Conservation (phyloP, 441 rosid genomes). For the Erodium trifolium region DNA sequence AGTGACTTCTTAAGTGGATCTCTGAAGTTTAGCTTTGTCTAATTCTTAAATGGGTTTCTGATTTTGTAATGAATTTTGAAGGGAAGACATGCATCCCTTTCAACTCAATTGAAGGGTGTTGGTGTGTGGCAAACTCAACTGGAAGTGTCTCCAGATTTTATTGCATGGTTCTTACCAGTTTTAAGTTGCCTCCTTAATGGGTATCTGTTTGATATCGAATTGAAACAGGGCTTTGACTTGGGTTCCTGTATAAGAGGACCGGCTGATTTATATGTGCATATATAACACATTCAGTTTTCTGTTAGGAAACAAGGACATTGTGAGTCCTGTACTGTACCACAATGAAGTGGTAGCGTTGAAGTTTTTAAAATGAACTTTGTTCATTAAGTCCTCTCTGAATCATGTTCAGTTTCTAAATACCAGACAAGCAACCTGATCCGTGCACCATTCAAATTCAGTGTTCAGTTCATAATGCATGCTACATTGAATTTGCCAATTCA, state of each 20-base stretch:
- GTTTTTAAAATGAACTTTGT: no score
- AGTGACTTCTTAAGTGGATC: not conserved
- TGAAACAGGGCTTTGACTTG: not conserved
- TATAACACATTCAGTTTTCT: no score
- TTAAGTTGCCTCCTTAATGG: not conserved
- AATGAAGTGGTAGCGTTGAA: no score
- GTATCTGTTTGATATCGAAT: not conserved
- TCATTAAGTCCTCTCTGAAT: no score
- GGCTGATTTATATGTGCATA: not conserved
- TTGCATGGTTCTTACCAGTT: not conserved
- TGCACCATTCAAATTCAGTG: no score
- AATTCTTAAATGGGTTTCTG: not conserved
- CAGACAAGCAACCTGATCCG: no score
- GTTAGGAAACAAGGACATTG: no score
- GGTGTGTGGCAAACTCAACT: not conserved
- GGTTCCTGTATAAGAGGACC: not conserved
- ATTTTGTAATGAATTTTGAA: not conserved
- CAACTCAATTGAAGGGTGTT: not conserved
- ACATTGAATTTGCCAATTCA: not conserved
- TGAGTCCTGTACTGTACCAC: no score
- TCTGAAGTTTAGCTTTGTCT: not conserved
- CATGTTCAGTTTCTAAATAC: no score
- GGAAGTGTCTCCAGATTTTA: not conserved
- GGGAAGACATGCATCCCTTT: not conserved
- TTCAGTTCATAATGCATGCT: slow-evolving; percentile 4